Evolutionary conservation across 352 stramenopile genomes (phyloP), one percentile per base, ranked within the genome.

Genomic region (Phytopythium delawarense): DNA sequence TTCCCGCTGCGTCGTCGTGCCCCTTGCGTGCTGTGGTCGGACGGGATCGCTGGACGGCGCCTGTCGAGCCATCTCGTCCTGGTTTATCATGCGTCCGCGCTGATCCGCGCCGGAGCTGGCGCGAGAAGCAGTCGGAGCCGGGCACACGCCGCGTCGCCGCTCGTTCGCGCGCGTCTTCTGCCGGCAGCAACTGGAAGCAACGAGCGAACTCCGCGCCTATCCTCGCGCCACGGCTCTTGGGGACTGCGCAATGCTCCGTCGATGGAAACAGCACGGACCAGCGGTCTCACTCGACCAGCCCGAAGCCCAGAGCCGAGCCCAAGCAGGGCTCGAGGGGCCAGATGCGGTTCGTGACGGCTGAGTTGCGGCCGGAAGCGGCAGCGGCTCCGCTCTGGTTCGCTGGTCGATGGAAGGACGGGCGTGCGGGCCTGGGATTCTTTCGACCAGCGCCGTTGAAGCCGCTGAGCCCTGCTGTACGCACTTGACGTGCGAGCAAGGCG

Each of bases 11-110:
- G 11, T 52, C 6, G 4, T 20, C 4, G 9, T 5, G 11, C 8
- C 8, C 2, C 30, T 13, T 52, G 46, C 9, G 46, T 20, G 11
- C 20, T 37, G 48, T 21, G 48, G 25, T 0, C 48, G 25, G 25
- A 21, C 12, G 42, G 25, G n/a, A 23, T 2, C 20, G 20, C 48
- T 54, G 48, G 6, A 23, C 48, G 15, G 48, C 48, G 46, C 46
- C 46, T 52, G 46, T 52, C 46, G 46, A 7, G 23, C 15, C 48
- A 37, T 23, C 48, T 54, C 12, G 48, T 37, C 48, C 48, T 54
- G 48, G 48, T 37, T 54, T 37, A 37, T 35, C 48, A 54, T 37
- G 48, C 4, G 15, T 34, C 20, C 13, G 46, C 23, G 15, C 21
- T 21, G 9, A 18, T 23, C 11, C 4, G 18, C 1, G 7, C 11